Evolutionary conservation across 2,329 filamentous ascomycete genomes (phyloP).

Genomic region (Stagonosporopsis cucurbitacearum): DNA sequence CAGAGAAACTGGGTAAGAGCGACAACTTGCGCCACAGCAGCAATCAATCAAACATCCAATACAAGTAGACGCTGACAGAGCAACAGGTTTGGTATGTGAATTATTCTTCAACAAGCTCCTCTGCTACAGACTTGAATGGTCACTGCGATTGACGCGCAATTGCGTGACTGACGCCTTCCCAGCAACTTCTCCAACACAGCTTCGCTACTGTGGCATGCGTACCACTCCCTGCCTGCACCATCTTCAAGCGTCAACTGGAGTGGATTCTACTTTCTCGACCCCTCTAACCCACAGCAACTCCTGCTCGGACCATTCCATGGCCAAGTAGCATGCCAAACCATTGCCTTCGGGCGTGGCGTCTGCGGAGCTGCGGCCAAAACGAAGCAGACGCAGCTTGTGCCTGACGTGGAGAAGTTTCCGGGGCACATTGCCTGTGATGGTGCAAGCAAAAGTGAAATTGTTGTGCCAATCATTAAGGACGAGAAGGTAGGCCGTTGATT

Average conservation of each 20-base stretch:
- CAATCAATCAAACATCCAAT: background rate
- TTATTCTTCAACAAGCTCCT: background rate
- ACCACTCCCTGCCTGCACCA: slow-evolving; percentile 72
- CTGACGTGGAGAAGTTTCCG: slow-evolving; percentile 75
- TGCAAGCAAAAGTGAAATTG: slow-evolving; percentile 78
- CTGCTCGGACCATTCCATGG: slow-evolving; percentile 83
- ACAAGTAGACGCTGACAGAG: background rate
- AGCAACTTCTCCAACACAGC: slow-evolving; percentile 76
- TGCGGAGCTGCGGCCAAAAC: slow-evolving; percentile 73
- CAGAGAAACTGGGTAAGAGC: slow-evolving; percentile 77
- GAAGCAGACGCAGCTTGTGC: slow-evolving; percentile 66
- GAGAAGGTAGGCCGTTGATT: slow-evolving; percentile 51
- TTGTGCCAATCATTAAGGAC: slow-evolving; percentile 71
- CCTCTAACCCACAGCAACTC: slow-evolving; percentile 58
- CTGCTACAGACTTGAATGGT: background rate
- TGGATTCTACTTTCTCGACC: slow-evolving; percentile 60
- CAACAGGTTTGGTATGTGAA: slow-evolving; percentile 16
- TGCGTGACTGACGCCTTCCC: background rate
- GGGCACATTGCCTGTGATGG: slow-evolving; percentile 85
- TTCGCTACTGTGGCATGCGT: slow-evolving; percentile 79
- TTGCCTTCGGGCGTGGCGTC: slow-evolving; percentile 74
- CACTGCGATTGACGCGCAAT: background rate
- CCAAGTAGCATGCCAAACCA: slow-evolving; percentile 78
- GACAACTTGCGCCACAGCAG: background rate
- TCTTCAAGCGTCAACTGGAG: slow-evolving; percentile 75